Evolutionary conservation across 2,329 filamentous ascomycete species (phyloP), one percentile per base, ranked within the genome.

Genomic region (Hirsutella rhossiliensis): DNA sequence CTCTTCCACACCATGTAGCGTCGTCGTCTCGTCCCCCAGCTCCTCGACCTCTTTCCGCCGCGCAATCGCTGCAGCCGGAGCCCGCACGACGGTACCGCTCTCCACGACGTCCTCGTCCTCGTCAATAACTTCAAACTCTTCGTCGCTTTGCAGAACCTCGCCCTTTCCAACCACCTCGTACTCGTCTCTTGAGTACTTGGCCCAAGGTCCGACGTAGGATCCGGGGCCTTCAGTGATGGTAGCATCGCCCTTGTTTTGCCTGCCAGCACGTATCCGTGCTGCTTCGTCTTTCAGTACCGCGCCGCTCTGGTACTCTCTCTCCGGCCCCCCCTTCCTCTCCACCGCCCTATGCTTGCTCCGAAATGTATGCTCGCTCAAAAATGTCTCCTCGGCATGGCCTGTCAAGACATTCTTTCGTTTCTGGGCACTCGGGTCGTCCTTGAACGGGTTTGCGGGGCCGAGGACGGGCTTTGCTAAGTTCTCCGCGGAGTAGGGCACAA

Each of bases 201-300:
- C 94, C 94, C 94, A 98, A 0, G 92, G 94, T 0, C 94, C 94
- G 32, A 94, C 76, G 62, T 98, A 98, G 39, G 88, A 82, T 43
- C 82, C 83, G 8, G 87, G 80, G 1, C 92, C 92, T 55, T 95
- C 89, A 0, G 89, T 83, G 34, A 96, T 74, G 17, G 81, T 79
- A 37, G 87, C 78, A 59, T 90, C 81, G 40, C 92, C 92, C 58
- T 92, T 96, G 52, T 71, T 79, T 62, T 97, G 88, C 48, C 92
- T 75, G 53, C 82, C 84, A n/a, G 80, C 71, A 40, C 83, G 72
- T 61, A 87, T 68, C 46, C 69, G 71, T 32, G 78, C 78, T 5
- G 82, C 80, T 45, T 81, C 76, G 50, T 84, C 84, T 62, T 94
- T 96, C 27, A 76, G 68, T 12, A 80, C 63, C 18, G 60, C 56